phyloP scores from a whole-genome alignment of 306 rosid species.

The Alnus rubra region DNA sequence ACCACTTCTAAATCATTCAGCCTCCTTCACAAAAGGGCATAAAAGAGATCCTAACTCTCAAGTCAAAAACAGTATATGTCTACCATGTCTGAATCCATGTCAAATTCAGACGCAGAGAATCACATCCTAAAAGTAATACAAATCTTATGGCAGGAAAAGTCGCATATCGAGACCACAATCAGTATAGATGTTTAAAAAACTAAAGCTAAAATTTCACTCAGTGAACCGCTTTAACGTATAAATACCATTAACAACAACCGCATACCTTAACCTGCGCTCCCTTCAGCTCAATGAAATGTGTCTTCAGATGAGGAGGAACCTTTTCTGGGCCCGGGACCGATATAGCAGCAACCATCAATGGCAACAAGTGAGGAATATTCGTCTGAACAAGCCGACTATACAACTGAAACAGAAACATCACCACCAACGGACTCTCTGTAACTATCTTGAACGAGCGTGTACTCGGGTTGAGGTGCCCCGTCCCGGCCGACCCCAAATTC shows the following conservation, averaged over 20 bases:
- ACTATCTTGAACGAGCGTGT: slow-evolving; percentile 91
- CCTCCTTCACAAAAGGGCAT: neutral
- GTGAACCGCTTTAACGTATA: neutral
- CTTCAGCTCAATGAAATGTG: slow-evolving; percentile 85
- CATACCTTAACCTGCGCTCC: slow-evolving; percentile 98
- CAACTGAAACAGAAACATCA: slow-evolving; percentile 93
- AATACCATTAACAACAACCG: neutral
- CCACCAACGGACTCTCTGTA: slow-evolving; percentile 97
- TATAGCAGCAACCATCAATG: slow-evolving; percentile 96
- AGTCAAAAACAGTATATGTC: neutral
- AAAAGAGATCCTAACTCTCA: neutral
- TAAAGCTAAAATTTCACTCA: neutral
- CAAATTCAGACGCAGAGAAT: neutral
- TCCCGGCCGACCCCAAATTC: slow-evolving; percentile 43
- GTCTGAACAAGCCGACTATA: slow-evolving; percentile 93
- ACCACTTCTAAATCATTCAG: too few species aligned
- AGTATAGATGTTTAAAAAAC: neutral
- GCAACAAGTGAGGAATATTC: slow-evolving; percentile 89
- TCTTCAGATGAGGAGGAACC: slow-evolving; percentile 78
- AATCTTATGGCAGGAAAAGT: neutral
- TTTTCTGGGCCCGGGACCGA: slow-evolving; percentile 96
- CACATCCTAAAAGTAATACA: neutral
- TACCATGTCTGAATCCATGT: neutral
- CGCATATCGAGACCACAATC: neutral
- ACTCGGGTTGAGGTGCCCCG: slow-evolving; percentile 87